A percentile compares a stretch with the other conserved stretches of the same genome.
Evolutionary conservation across 371 early-diverging fungal species (phyloP).

Genomic region (Mucor irregularis): DNA sequence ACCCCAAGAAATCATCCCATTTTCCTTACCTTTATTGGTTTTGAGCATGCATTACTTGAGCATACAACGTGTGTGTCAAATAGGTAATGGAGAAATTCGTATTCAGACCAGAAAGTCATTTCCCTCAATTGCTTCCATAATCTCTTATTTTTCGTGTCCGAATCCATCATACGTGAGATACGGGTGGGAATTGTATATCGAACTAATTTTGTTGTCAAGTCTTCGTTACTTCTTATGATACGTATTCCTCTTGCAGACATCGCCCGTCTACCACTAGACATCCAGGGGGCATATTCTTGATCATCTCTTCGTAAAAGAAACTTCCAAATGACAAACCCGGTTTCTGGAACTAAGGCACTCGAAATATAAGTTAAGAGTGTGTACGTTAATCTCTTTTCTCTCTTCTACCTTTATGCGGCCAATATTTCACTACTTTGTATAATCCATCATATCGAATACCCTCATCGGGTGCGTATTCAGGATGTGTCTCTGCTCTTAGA

Average conservation of each 20-base stretch:
- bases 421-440: constrained; percentile 67
- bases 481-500: constrained; percentile 31
- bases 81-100: constrained; percentile 39
- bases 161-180: constrained; percentile 30
- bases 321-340: constrained; percentile 47
- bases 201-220: constrained; percentile 7
- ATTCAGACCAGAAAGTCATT: constrained; percentile 34
- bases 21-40: constrained; percentile 28
- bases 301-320: constrained; percentile 66
- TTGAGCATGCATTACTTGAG: constrained; percentile 26
- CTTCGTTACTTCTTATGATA: background rate
- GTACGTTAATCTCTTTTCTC: too few species aligned
- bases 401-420: constrained; percentile 54
- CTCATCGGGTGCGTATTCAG: constrained; percentile 41
- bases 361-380: too few species aligned
- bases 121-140: constrained; percentile 41
- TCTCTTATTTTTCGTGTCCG: constrained; percentile 36
- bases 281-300: constrained; percentile 65
- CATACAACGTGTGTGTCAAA: constrained; percentile 30
- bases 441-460: constrained; percentile 70
- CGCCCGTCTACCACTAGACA: constrained; percentile 34
- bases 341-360: constrained; percentile 10
- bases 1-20: background rate
- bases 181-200: constrained; percentile 21
- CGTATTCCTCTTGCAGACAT: constrained; percentile 40